Conservation (phyloP, 163 green algal genomes). For the Chlamydomonas reinhardtii region DNA sequence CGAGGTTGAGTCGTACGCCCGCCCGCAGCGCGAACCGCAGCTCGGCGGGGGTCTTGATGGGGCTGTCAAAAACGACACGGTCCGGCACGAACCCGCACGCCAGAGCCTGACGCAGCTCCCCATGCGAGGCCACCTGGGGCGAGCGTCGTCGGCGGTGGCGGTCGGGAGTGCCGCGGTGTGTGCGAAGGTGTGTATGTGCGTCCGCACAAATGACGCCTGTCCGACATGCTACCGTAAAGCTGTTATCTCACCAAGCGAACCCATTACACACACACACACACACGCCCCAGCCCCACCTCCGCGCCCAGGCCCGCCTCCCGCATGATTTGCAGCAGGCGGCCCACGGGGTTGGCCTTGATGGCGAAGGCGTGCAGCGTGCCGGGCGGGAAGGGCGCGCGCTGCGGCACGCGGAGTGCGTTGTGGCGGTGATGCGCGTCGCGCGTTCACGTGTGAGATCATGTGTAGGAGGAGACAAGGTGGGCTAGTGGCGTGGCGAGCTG, state of each 20-base stretch:
- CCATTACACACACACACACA: too few relatives aligned
- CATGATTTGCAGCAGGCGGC: slow-evolving; percentile 49
- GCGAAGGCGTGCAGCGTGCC: slow-evolving; percentile 45
- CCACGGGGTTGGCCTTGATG: slow-evolving; percentile 63
- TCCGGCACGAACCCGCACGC: slow-evolving; percentile 54
- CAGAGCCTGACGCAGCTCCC: slow-evolving; percentile 60
- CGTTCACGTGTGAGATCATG: too few relatives aligned
- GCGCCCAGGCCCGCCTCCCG: slow-evolving; percentile 46
- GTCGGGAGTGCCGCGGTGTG: too few relatives aligned
- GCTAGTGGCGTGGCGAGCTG: background rate
- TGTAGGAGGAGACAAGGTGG: background rate
- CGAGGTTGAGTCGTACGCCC: slow-evolving; percentile 57
- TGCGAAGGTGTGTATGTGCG: too few relatives aligned
- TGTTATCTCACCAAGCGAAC: too few relatives aligned
- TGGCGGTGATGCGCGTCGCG: background rate
- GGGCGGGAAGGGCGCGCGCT: background rate
- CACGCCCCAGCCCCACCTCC: background rate
- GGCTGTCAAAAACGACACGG: slow-evolving; percentile 60
- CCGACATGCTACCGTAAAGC: too few relatives aligned
- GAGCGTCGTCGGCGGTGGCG: too few relatives aligned
- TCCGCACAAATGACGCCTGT: too few relatives aligned
- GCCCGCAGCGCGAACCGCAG: slow-evolving; percentile 42
- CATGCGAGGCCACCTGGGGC: slow-evolving; percentile 55
- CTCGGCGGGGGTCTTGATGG: slow-evolving; percentile 56
- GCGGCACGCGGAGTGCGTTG: background rate